Percentiles rank a stretch among this genome's conserved stretches.
phyloP scores from a whole-genome alignment of 371 early-diverging fungal species.

The Mortierella sp. region DNA sequence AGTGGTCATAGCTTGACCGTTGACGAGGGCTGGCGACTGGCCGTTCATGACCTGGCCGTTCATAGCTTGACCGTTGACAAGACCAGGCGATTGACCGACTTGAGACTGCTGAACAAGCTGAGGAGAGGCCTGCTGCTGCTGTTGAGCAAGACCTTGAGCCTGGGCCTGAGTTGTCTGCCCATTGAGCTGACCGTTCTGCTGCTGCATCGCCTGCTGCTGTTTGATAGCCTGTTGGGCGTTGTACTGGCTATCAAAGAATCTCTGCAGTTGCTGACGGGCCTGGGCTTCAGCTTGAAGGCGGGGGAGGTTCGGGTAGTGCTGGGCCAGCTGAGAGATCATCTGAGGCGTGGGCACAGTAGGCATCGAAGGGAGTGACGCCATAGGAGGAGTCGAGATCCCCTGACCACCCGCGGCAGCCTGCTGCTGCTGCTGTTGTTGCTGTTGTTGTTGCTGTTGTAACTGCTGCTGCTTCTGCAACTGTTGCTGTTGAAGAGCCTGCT shows the following conservation, averaged over 20 bases:
- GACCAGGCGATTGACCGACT: slow-evolving; percentile 13
- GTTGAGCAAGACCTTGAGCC: slow-evolving; percentile 13
- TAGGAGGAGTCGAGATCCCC: slow-evolving; percentile 36
- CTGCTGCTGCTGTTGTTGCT: slow-evolving; percentile 28
- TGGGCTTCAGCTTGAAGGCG: slow-evolving; percentile 48
- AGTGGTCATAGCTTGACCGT: too few relatives aligned
- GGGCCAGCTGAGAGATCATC: slow-evolving; percentile 52
- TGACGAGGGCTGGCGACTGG: neutral
- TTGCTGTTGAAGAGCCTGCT: slow-evolving; percentile 26
- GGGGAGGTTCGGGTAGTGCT: slow-evolving; percentile 44
- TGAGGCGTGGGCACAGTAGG: slow-evolving; percentile 45
- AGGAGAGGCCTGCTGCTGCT: slow-evolving; percentile 43
- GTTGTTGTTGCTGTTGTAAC: slow-evolving; percentile 23
- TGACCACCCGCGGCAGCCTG: slow-evolving; percentile 24
- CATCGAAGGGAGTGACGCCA: slow-evolving; percentile 35
- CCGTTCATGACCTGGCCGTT: slow-evolving; percentile 33
- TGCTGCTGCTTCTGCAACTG: slow-evolving; percentile 24
- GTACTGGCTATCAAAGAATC: slow-evolving; percentile 48
- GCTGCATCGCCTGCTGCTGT: slow-evolving; percentile 27
- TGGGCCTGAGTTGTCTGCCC: slow-evolving; percentile 32
- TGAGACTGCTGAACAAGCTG: slow-evolving; percentile 43
- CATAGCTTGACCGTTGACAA: slow-evolving; percentile 33
- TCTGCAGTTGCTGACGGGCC: slow-evolving; percentile 44
- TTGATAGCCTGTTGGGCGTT: slow-evolving; percentile 34
- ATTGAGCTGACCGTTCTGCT: slow-evolving; percentile 36